phyloP scores from a whole-genome alignment of 2,329 filamentous ascomycete species.

The Xylariaceae sp. region DNA sequence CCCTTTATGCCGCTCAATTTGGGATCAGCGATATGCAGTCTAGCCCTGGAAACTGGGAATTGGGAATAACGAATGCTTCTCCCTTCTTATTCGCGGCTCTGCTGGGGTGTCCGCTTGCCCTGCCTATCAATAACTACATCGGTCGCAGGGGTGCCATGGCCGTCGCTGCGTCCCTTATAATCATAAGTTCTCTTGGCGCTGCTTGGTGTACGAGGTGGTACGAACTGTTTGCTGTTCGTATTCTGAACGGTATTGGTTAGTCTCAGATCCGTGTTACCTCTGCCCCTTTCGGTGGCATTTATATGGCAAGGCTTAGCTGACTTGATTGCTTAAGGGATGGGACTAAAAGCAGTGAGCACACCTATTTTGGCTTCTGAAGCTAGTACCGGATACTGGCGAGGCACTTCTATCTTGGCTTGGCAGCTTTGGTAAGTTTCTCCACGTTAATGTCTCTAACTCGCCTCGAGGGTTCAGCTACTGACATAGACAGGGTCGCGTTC shows the following conservation, averaged over 20 bases:
- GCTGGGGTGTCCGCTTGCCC: constrained; percentile 37
- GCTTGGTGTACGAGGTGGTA: constrained; percentile 33
- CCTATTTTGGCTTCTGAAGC: constrained; percentile 46
- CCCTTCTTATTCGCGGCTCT: constrained; percentile 39
- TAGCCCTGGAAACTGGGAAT: constrained; percentile 32
- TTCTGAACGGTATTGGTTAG: constrained; percentile 38
- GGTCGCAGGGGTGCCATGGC: constrained; percentile 39
- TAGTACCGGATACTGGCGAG: constrained; percentile 44
- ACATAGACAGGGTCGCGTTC: constrained; percentile 22
- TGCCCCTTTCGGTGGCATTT: too few relatives aligned
- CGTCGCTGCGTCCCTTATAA: constrained; percentile 36
- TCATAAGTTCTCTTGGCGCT: constrained; percentile 37
- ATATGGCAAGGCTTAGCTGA: too few relatives aligned
- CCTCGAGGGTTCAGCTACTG: not conserved
- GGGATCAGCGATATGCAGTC: constrained; percentile 6
- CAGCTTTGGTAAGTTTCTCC: constrained; percentile 32
- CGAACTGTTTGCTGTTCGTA: constrained; percentile 32
- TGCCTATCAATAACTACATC: constrained; percentile 39
- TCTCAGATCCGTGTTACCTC: too few relatives aligned
- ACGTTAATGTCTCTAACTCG: not conserved
- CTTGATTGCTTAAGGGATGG: too few relatives aligned
- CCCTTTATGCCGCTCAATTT: constrained; percentile 26
- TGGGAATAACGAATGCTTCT: constrained; percentile 38
- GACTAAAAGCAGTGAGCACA: constrained; percentile 45
- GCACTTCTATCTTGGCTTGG: constrained; percentile 45